Evolutionary conservation across 208 protist genomes (phyloP), one percentile per base, ranked within the genome.

Genomic region (Blastocrithidia nonstop): DNA sequence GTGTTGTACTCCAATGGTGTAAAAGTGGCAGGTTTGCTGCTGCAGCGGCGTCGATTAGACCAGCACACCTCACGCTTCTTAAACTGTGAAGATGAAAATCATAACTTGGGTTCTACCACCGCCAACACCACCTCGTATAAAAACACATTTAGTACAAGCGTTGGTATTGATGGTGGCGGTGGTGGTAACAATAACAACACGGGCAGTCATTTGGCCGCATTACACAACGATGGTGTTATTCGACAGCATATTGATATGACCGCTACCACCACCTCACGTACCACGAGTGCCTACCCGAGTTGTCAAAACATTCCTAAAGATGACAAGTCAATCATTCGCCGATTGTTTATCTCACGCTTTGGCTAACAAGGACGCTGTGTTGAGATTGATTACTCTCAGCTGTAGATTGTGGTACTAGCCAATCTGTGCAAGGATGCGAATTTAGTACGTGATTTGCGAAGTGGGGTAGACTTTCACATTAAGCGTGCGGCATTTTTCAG

Each of bases 351-450:
- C 6, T 88, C 78, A 0, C 78, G 83, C 38, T 93, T 85, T 46
- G 83, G 83, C n/a, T 46, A 45, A 3, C 47, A 79, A 36, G 83
- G 83, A 11, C 66, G 76, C 13, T 84, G 68, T 36, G 57, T 93
- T 13, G 83, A 93, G 60, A 45, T 88, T n/a, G 83, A 93, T 59
- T 93, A 89, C 65, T 74, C 83, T n/a, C 83, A 93, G 58, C 53
- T 93, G 8, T 78, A 93, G 45, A 87, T 93, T 44, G 64, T 84
- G 6, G 70, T 93, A 8, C 50, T 88, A 55, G 83, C 79, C 6
- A 61, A 83, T 7, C 49, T 93, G 22, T 88, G 70, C 54, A 50
- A 61, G 17, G 83, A 93, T 54, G 26, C 59, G 13, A 55, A 71
- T 23, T 61, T 93, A 3, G 62, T 66, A 15, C 50, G 51, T 4